Conservation (phyloP, 2,329 filamentous ascomycete genomes). For the Coniochaeta hoffmannii region DNA sequence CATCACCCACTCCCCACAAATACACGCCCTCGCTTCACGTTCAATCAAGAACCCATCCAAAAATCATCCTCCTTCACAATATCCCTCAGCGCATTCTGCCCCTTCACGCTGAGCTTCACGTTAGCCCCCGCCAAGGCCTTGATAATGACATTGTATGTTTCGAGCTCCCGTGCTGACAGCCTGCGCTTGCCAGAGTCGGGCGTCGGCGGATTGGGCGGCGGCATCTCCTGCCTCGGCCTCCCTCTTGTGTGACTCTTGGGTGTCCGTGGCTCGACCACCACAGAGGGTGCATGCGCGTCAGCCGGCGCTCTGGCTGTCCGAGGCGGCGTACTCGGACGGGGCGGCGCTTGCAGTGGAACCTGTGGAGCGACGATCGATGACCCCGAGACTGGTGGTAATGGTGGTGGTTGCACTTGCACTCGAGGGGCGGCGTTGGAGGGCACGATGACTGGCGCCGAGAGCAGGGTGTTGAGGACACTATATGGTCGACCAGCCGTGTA, state of each 20-base stretch:
- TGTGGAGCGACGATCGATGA: too few species aligned
- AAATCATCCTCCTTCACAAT: not conserved
- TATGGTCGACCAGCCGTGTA: not conserved
- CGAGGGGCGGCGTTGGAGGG: not conserved
- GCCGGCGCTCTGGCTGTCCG: not conserved
- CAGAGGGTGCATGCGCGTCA: not conserved
- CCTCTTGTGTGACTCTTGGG: not conserved
- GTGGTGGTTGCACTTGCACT: not conserved
- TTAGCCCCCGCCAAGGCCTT: not conserved
- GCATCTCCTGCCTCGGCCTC: not conserved
- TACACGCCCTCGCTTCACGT: not conserved
- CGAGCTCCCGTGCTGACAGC: not conserved
- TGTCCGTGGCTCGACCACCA: not conserved
- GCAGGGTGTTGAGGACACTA: not conserved
- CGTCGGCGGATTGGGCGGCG: not conserved
- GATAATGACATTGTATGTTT: not conserved
- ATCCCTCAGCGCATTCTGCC: slow-evolving; percentile 1
- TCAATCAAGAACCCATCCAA: not conserved
- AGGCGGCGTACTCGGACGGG: not conserved
- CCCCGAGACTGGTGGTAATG: too few species aligned
- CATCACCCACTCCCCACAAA: not conserved
- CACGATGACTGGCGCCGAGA: not conserved
- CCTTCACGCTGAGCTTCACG: not conserved
- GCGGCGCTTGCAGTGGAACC: too few species aligned
- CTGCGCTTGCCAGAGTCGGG: not conserved